phyloP scores from a whole-genome alignment of 768 basidiomycete species.

The Podaxis sp. region DNA sequence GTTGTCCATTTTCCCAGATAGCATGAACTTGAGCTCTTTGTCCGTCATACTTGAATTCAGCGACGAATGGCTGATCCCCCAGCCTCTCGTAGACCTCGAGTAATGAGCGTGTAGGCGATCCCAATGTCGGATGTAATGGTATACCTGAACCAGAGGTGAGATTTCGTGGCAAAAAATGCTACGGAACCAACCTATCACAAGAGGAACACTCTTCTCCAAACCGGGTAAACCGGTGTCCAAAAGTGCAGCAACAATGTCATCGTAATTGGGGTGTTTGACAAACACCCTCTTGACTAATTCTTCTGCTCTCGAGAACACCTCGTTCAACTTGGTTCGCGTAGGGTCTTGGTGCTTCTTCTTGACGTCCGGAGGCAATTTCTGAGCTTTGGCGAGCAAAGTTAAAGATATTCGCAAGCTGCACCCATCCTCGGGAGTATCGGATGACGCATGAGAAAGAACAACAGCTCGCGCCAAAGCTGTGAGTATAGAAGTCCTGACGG shows the following conservation, averaged over 20 bases:
- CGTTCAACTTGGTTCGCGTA: conserved; percentile 33
- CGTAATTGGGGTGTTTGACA: conserved; percentile 76
- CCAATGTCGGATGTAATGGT: conserved; percentile 83
- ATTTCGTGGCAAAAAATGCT: not conserved
- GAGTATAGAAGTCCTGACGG: conserved; percentile 80
- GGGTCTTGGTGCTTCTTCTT: conserved; percentile 26
- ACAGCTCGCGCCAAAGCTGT: conserved; percentile 78
- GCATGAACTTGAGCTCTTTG: conserved; percentile 84
- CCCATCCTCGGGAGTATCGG: conserved; percentile 16
- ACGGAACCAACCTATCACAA: conserved; percentile 61
- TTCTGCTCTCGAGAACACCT: conserved; percentile 56
- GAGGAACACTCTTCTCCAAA: conserved; percentile 56
- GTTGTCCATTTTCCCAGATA: conserved; percentile 26
- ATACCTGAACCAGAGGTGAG: conserved; percentile 46
- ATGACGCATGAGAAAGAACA: conserved; percentile 51
- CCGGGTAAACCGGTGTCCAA: conserved; percentile 59
- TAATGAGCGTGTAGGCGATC: conserved; percentile 82
- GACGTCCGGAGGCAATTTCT: conserved; percentile 16
- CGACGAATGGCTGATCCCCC: conserved; percentile 64
- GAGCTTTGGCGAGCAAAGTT: conserved; percentile 26
- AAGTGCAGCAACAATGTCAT: conserved; percentile 61
- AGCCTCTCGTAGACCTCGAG: conserved; percentile 79
- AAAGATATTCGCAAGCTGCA: conserved; percentile 25
- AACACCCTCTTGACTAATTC: conserved; percentile 68
- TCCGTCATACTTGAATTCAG: conserved; percentile 92